A percentile compares a stretch with the other conserved stretches of the same genome.
These are phyloP conservation scores for Solanum sparsipilum DNA, from an alignment of 257 asterid genomes.

Conservation along the genomic window DNA sequence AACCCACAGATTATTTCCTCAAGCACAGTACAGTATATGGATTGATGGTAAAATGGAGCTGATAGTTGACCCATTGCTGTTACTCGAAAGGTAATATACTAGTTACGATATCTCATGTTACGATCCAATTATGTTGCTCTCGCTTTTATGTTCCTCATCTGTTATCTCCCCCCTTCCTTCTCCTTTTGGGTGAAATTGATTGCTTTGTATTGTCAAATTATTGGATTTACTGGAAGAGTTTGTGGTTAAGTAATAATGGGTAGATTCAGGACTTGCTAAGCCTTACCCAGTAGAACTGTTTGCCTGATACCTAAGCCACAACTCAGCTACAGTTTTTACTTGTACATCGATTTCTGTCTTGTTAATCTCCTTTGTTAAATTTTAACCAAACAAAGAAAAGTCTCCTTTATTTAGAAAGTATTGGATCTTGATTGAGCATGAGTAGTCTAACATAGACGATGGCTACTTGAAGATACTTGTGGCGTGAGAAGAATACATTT, in stretches of 20 bases:
- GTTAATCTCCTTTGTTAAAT: neutral
- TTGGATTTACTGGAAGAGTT: neutral
- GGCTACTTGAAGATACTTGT: conserved; percentile 52
- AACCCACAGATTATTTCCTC: conserved; percentile 89
- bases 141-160: neutral
- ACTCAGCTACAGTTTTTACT: neutral
- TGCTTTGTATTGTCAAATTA: neutral
- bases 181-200: neutral
- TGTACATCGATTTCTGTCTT: neutral
- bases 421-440: neutral
- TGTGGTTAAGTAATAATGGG: neutral
- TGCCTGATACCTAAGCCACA: neutral
- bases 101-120: neutral
- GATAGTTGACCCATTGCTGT: conserved; percentile 83
- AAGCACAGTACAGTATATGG: conserved; percentile 94
- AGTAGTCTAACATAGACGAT: neutral
- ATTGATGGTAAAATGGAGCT: conserved; percentile 99
- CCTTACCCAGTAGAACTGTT: neutral
- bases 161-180: neutral
- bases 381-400: neutral
- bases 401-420: neutral
- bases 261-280: neutral
- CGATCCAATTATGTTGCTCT: neutral
- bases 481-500: conserved; percentile 89
- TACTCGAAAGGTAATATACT: conserved; percentile 68